Conservation (phyloP, 2,329 filamentous ascomycete species). For the Aspergillus intermedius region DNA sequence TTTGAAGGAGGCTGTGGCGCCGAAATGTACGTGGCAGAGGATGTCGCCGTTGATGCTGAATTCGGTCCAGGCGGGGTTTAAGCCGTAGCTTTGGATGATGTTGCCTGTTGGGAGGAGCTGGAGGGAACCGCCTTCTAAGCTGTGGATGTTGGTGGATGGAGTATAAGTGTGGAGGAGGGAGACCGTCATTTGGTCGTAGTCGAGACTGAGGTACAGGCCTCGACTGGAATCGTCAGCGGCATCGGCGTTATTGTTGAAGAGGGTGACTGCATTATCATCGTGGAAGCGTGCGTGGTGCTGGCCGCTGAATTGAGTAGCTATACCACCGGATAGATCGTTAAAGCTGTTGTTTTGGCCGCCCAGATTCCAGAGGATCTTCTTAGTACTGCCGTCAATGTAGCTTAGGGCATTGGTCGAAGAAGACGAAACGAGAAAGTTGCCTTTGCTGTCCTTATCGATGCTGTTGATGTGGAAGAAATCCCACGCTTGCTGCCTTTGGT, state of each 20-base stretch:
- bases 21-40: slow-evolving; percentile 51
- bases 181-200: slow-evolving; percentile 40
- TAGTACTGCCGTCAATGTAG: slow-evolving; percentile 38
- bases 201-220: slow-evolving; percentile 40
- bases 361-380: slow-evolving; percentile 46
- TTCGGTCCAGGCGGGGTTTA: slow-evolving; percentile 46
- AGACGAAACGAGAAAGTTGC: slow-evolving; percentile 40
- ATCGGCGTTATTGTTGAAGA: slow-evolving; percentile 37
- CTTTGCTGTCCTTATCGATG: slow-evolving; percentile 44
- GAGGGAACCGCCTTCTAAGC: slow-evolving; percentile 39
- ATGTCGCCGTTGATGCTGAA: slow-evolving; percentile 40
- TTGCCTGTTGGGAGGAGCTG: slow-evolving; percentile 40
- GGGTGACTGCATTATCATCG: slow-evolving; percentile 25
- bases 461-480: slow-evolving; percentile 54
- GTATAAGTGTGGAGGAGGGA: slow-evolving; percentile 35
- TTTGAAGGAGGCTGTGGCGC: slow-evolving; percentile 13
- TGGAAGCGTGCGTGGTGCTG: slow-evolving; percentile 49
- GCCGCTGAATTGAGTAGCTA: slow-evolving; percentile 44
- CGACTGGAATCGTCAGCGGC: slow-evolving; percentile 28
- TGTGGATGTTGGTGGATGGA: slow-evolving; percentile 33
- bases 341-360: slow-evolving; percentile 44
- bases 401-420: slow-evolving; percentile 32
- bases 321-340: slow-evolving; percentile 33
- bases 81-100: slow-evolving; percentile 46
- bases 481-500: slow-evolving; percentile 27